Conservation (phyloP, 164 flowering plant genomes). For the Tinospora cordifolia region DNA sequence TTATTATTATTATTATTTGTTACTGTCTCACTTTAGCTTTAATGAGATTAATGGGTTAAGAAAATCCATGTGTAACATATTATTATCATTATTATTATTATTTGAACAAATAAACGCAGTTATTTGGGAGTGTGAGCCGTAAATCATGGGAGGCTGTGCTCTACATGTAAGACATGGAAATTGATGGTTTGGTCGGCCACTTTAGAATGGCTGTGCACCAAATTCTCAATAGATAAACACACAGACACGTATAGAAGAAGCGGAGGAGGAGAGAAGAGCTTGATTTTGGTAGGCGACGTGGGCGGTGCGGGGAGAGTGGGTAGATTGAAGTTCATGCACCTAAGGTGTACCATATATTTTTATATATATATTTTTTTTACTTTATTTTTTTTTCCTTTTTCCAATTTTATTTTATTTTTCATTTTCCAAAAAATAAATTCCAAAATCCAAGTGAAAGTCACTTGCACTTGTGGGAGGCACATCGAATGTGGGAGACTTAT, state of each 20-base stretch:
- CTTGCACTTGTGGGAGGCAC: not conserved
- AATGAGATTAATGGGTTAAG: no score
- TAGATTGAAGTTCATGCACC: slow-evolving; percentile 1
- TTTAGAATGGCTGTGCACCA: not conserved
- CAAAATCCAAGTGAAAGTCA: slow-evolving; percentile 1
- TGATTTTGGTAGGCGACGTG: not conserved
- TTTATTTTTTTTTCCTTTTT: no score
- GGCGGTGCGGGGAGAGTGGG: not conserved
- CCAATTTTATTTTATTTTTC: not conserved
- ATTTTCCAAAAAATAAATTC: not conserved
- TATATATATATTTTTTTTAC: no score
- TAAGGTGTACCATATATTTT: not conserved
- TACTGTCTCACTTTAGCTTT: no score
- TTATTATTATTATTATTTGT: no score
- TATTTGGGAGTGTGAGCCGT: not conserved
- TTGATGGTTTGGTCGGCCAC: slow-evolving; percentile 4
- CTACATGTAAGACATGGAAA: not conserved
- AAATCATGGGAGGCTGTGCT: not conserved
- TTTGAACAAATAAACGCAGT: not conserved
- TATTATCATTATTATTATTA: no score
- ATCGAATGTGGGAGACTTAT: not conserved
- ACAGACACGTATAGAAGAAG: not conserved
- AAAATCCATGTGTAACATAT: no score
- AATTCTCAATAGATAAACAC: not conserved
- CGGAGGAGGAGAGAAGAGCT: not conserved